A percentile compares a stretch with the other conserved stretches of the same genome.
These are phyloP conservation scores for Pilaira anomala DNA, from an alignment of 192 early-diverging fungal species.

Conservation along the genomic window DNA sequence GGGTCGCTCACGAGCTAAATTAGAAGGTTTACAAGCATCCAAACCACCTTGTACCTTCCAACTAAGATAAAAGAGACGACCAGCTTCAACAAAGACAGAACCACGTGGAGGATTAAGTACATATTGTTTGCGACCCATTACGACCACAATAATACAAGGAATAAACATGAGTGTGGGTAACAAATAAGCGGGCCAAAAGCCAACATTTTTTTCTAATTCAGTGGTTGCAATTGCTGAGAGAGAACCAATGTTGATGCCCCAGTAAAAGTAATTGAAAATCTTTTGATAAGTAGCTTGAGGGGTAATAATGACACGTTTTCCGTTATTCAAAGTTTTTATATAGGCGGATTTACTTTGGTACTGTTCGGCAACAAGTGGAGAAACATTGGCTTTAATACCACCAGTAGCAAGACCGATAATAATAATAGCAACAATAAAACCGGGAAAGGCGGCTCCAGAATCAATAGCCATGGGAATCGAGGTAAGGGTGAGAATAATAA, in stretches of 20 bases:
- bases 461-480: conserved; percentile 55
- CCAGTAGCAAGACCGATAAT: conserved; percentile 74
- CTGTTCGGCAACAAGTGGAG: conserved; percentile 58
- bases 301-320: conserved; percentile 62
- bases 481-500: conserved; percentile 59
- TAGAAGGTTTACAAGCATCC: conserved; percentile 62
- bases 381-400: conserved; percentile 63
- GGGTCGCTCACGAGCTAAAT: conserved; percentile 31
- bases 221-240: conserved; percentile 59
- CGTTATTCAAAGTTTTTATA: conserved; percentile 56
- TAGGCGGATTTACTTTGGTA: conserved; percentile 51
- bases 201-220: conserved; percentile 58
- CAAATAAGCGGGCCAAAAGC: conserved; percentile 59
- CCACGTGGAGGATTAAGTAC: conserved; percentile 55
- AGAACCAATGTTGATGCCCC: conserved; percentile 69
- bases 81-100: conserved; percentile 53
- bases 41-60: conserved; percentile 41
- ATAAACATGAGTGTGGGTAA: conserved; percentile 49
- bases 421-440: conserved; percentile 64
- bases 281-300: conserved; percentile 69
- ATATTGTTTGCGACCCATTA: conserved; percentile 52
- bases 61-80: conserved; percentile 22
- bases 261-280: conserved; percentile 87
- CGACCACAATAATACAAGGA: conserved; percentile 48
- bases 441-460: conserved; percentile 56